Evolutionary conservation across 495 filamentous ascomycete genomes (phyloP).

Genomic region (Hyaloscypha bicolor): DNA sequence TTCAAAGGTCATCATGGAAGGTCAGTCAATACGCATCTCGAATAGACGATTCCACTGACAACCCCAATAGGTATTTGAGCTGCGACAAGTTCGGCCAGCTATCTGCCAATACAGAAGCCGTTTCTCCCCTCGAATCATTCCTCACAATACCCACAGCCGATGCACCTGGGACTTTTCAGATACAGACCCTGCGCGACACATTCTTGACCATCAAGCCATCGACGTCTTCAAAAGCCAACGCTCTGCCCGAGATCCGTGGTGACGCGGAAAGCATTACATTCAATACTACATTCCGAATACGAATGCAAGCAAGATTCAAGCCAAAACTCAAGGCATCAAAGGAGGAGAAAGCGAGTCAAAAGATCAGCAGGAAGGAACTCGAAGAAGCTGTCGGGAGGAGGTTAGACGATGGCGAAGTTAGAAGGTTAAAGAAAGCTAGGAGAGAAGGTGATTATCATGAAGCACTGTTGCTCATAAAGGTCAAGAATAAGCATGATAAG

Average conservation of each 20-base stretch:
- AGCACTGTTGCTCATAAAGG: constrained; percentile 80
- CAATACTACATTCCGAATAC: constrained; percentile 76
- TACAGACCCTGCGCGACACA: constrained; percentile 65
- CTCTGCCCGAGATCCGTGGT: constrained; percentile 69
- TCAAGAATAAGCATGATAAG: constrained; percentile 97
- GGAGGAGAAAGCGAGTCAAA: constrained; percentile 77
- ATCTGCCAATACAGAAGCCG: constrained; percentile 74
- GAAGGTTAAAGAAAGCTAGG: constrained; percentile 76
- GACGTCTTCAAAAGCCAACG: constrained; percentile 42
- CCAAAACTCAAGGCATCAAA: constrained; percentile 75
- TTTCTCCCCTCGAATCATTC: constrained; percentile 82
- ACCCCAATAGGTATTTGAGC: constrained; percentile 59
- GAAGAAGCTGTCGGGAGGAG: constrained; percentile 77
- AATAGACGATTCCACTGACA: constrained; percentile 46
- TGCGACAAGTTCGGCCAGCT: constrained; percentile 84
- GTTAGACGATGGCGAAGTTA: constrained; percentile 85
- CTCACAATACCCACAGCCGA: constrained; percentile 64
- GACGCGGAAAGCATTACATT: constrained; percentile 74
- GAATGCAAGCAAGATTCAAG: constrained; percentile 96
- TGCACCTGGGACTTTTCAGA: constrained; percentile 64
- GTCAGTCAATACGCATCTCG: constrained; percentile 45
- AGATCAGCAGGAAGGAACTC: constrained; percentile 84
- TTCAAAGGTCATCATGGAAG: constrained; percentile 89
- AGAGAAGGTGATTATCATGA: constrained; percentile 92
- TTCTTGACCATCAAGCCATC: constrained; percentile 59